A percentile compares a stretch with the other conserved stretches of the same genome.
phyloP scores from a whole-genome alignment of 2,329 filamentous ascomycete species.

The Coniochaeta sp. region DNA sequence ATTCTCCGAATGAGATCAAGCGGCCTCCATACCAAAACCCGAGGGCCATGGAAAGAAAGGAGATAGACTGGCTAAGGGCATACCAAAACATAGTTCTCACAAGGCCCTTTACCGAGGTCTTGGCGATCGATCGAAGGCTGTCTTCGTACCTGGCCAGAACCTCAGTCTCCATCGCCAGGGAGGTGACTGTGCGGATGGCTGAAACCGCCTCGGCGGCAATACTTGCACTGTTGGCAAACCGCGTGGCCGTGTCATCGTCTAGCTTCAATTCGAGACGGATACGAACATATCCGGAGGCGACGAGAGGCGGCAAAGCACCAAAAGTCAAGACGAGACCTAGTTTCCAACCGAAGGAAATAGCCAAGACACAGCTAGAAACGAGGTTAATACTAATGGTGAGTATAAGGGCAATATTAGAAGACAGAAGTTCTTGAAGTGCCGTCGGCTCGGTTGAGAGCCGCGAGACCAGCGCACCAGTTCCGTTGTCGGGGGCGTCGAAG shows the following conservation, averaged over 20 bases:
- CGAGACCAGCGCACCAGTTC: conserved; percentile 29
- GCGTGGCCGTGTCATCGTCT: conserved; percentile 32
- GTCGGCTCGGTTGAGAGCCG: conserved; percentile 31
- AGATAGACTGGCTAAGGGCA: conserved; percentile 30
- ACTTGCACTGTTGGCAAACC: conserved; percentile 38
- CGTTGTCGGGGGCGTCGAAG: conserved; percentile 29
- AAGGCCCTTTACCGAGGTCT: conserved; percentile 13
- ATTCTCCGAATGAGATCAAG: conserved; percentile 36
- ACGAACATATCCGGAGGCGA: conserved; percentile 36
- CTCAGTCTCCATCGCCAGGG: conserved; percentile 9
- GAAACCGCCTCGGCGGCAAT: conserved; percentile 35
- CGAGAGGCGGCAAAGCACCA: conserved; percentile 35
- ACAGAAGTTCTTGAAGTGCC: conserved; percentile 41
- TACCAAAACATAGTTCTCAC: conserved; percentile 33
- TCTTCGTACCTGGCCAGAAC: conserved; percentile 23
- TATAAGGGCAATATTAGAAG: conserved; percentile 39
- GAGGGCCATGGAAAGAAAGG: conserved; percentile 10
- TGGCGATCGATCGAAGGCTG: conserved; percentile 6
- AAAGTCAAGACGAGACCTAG: conserved; percentile 39
- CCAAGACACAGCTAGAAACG: conserved; percentile 34
- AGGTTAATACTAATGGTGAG: conserved; percentile 38
- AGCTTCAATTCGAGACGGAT: conserved; percentile 40
- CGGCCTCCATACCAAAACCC: conserved; percentile 25
- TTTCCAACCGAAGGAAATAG: conserved; percentile 40
- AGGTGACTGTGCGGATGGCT: conserved; percentile 12